Evolutionary conservation across 2,329 filamentous ascomycete species (phyloP), one percentile per base, ranked within the genome.

Genomic region (Fusarium irregulare): DNA sequence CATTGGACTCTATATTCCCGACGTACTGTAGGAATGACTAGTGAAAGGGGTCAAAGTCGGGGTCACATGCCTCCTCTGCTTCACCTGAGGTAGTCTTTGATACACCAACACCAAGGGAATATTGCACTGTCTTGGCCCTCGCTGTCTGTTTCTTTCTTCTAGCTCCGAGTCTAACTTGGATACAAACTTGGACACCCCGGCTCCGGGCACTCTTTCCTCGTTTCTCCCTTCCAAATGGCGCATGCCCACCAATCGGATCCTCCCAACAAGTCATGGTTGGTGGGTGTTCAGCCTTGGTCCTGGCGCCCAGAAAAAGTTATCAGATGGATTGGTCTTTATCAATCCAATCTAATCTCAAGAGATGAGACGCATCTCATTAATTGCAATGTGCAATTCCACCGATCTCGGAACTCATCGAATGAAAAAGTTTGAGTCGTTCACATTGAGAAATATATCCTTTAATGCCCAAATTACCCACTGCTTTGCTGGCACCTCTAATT

Each of bases 281-380:
- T 37, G 18, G 34, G n/a, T 37, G 34, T 27, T 51, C 30, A 62
- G 58, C 51, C 48, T 50, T 58, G 55, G 64, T 50, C 55, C 50
- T 8, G 44, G 14, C 34, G 34, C 34, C 34, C 18, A 37, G 18
- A n/a, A 53, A 59, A 32, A 56, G 50, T 71, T 71, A 71, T 68
- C 68, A 71, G 68, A 71, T 71, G 56, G 51, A 65, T 49, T 49
- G 49, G 25, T 28, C 30, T 61, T 76, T 75, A 76, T 76, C 74
- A 76, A 76, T 76, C 74, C 68, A 66, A 76, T 76, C 74, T 76
- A 76, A 76, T 75, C 74, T 75, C 66, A 56, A 58, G 60, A 62
- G 59, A 56, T 71, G 64, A 62, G 68, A 56, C 58, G 62, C 41
- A 59, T 49, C 48, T 28, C 20, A 48, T 34, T 40, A 51, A 64